Conservation (phyloP, 2,329 filamentous ascomycete species). For the Colletotrichum lindemuthianum region DNA sequence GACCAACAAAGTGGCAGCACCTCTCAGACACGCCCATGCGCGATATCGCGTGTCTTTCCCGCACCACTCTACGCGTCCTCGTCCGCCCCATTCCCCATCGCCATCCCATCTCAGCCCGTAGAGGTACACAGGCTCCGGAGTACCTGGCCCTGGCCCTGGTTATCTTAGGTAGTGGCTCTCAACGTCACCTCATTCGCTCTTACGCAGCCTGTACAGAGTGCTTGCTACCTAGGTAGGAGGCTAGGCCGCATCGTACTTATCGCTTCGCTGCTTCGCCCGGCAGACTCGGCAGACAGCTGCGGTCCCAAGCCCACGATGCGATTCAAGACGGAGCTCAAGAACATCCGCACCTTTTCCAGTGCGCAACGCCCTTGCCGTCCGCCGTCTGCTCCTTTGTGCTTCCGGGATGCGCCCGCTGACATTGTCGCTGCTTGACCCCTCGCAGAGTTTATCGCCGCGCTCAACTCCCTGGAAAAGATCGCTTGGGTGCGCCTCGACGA, state of each 20-base stretch:
- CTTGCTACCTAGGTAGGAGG: too few relatives aligned
- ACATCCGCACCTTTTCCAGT: constrained; percentile 75
- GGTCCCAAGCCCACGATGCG: constrained; percentile 58
- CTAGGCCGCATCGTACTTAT: too few relatives aligned
- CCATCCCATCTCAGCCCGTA: too few relatives aligned
- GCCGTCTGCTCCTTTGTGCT: too few relatives aligned
- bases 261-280: too few relatives aligned
- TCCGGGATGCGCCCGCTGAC: not conserved
- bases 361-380: constrained; percentile 38
- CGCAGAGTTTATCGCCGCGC: constrained; percentile 71
- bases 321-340: constrained; percentile 73
- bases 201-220: too few relatives aligned
- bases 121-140: too few relatives aligned
- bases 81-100: not conserved
- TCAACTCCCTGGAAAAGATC: constrained; percentile 79
- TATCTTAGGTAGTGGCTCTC: too few relatives aligned
- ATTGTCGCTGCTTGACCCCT: constrained; percentile 1
- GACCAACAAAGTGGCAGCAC: not conserved
- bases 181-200: too few relatives aligned
- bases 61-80: constrained; percentile 11
- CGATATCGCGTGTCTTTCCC: constrained; percentile 6
- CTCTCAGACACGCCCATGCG: not conserved
- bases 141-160: too few relatives aligned
- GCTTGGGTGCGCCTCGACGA: constrained; percentile 92
- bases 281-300: not conserved